These are phyloP conservation scores for Omphalea diandra DNA, from an alignment of 441 rosid species.

Conservation along the genomic window DNA sequence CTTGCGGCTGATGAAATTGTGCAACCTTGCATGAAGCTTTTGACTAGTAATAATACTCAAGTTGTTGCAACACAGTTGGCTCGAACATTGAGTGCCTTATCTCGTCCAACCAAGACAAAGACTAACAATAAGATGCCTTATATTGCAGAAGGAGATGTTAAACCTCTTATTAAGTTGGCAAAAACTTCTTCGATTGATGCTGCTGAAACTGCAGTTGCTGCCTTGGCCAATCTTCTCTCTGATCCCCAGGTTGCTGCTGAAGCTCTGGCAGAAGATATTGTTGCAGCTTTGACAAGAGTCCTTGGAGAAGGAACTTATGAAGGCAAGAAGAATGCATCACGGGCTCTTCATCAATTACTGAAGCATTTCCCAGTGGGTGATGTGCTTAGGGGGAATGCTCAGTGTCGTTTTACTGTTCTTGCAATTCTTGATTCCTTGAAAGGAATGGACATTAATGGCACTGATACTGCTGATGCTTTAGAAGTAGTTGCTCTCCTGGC, in stretches of 20 bases:
- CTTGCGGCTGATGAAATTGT: conserved; percentile 85
- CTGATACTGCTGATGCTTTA: conserved; percentile 53
- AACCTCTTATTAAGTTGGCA: conserved; percentile 76
- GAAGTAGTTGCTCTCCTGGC: conserved; percentile 74
- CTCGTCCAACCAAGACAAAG: conserved; percentile 67
- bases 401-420: conserved; percentile 62
- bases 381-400: conserved; percentile 69
- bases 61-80: conserved; percentile 82
- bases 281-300: conserved; percentile 76
- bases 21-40: conserved; percentile 76
- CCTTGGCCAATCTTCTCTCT: conserved; percentile 78
- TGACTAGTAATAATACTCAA: conserved; percentile 67
- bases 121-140: conserved; percentile 51
- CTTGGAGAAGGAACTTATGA: conserved; percentile 76
- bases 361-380: conserved; percentile 73
- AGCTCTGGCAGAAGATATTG: conserved; percentile 79
- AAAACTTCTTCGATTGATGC: conserved; percentile 72
- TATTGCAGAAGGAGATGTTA: conserved; percentile 67
- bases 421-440: conserved; percentile 72
- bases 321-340: conserved; percentile 83
- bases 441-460: conserved; percentile 53
- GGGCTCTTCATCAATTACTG: conserved; percentile 75
- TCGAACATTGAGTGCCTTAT: conserved; percentile 79
- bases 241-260: conserved; percentile 80
- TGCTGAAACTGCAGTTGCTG: conserved; percentile 78